A percentile compares a stretch with the other conserved stretches of the same genome.
Evolutionary conservation across 2,329 filamentous ascomycete species (phyloP).

Genomic region (Cryphonectria carpinicola): DNA sequence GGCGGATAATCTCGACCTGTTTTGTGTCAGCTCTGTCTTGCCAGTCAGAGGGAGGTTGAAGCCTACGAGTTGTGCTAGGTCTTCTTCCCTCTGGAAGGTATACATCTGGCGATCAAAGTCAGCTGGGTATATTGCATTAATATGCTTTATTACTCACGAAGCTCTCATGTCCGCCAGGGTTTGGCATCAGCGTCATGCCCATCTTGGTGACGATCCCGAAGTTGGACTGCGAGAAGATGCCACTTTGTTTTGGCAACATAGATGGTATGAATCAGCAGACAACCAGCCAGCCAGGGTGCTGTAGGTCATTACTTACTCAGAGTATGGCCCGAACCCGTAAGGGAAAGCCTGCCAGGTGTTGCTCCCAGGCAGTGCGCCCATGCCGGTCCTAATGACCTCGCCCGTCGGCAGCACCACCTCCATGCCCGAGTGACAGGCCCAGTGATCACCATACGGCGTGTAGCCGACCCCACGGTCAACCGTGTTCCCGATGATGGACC

Average conservation of each 20-base stretch:
- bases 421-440: constrained; percentile 45
- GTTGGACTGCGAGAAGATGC: constrained; percentile 55
- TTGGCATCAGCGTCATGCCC: constrained; percentile 57
- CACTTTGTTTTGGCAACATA: constrained; percentile 32
- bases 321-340: constrained; percentile 45
- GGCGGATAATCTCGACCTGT: constrained; percentile 42
- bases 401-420: constrained; percentile 49
- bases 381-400: constrained; percentile 47
- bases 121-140: constrained; percentile 19
- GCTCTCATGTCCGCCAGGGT: constrained; percentile 51
- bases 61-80: constrained; percentile 48
- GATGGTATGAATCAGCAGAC: neutral
- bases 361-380: constrained; percentile 43
- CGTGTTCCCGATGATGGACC: constrained; percentile 51
- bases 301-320: constrained; percentile 30
- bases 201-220: constrained; percentile 58
- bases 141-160: constrained; percentile 35
- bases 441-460: constrained; percentile 51
- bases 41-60: neutral
- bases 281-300: neutral
- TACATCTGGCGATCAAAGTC: constrained; percentile 42
- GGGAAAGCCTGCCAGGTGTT: constrained; percentile 48
- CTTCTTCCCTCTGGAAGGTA: constrained; percentile 53
- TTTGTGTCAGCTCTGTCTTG: neutral
- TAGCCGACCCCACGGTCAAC: constrained; percentile 52